A percentile compares a stretch with the other conserved stretches of the same genome.
Conservation (phyloP, 2,329 filamentous ascomycete species). For the Ramularia endophylla region DNA sequence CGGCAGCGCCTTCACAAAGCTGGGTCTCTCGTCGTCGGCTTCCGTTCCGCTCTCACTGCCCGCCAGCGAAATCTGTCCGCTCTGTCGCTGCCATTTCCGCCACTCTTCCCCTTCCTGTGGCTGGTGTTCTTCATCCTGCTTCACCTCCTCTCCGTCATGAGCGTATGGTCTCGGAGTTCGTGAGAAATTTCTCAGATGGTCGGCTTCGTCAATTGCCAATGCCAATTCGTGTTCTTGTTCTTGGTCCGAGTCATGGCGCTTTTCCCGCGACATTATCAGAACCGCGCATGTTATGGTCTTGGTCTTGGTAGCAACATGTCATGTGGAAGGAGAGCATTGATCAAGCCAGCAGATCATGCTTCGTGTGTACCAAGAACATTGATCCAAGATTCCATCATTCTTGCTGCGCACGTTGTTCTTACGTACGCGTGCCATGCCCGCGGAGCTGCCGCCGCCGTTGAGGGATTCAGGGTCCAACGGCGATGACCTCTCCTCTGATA, state of each 20-base stretch:
- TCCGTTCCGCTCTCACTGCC: conserved; percentile 89
- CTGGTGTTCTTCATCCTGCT: conserved; percentile 7
- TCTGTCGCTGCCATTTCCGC: conserved; percentile 13
- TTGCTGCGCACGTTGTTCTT: not conserved
- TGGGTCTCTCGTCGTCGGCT: conserved; percentile 79
- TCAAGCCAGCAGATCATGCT: no score
- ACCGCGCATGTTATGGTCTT: not conserved
- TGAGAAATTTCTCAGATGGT: conserved; percentile 13
- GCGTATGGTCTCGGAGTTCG: conserved; percentile 27
- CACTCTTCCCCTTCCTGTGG: not conserved
- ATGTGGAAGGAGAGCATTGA: not conserved
- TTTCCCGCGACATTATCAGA: no score
- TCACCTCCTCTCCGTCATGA: conserved; percentile 20
- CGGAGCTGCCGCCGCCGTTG: no score
- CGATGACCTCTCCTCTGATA: no score
- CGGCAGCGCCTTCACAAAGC: conserved; percentile 72
- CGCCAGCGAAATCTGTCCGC: conserved; percentile 42
- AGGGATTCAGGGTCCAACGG: no score
- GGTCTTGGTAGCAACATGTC: not conserved
- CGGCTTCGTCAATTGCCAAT: conserved; percentile 13
- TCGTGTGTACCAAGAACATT: no score
- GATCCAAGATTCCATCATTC: not conserved
- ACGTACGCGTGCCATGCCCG: no score
- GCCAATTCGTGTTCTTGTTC: not conserved
- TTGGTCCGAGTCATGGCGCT: not conserved